These are phyloP conservation scores for Huntiella abstrusa DNA, from an alignment of 2,329 filamentous ascomycete species.

Conservation along the genomic window DNA sequence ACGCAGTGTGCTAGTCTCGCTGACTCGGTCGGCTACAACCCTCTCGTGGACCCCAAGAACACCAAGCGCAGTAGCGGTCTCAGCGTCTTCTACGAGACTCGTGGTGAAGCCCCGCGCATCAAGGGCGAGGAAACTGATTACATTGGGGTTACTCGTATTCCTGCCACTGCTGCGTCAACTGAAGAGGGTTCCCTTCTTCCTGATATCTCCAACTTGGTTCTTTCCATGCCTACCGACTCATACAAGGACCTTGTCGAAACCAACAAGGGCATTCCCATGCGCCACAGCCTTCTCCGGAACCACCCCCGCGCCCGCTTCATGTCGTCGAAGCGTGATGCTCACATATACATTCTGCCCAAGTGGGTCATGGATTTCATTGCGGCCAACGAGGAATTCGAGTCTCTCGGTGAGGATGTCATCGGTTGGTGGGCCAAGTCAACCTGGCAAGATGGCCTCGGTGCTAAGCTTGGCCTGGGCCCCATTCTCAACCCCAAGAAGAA, in stretches of 20 bases:
- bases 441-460: constrained; percentile 67
- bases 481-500: constrained; percentile 10
- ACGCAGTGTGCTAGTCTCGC: constrained; percentile 54
- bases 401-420: constrained; percentile 75
- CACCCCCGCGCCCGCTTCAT: constrained; percentile 64
- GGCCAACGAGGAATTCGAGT: constrained; percentile 65
- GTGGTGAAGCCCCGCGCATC: constrained; percentile 44
- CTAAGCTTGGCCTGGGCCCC: constrained; percentile 43
- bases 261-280: constrained; percentile 51
- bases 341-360: constrained; percentile 83
- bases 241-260: constrained; percentile 67
- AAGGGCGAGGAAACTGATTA: constrained; percentile 93
- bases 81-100: constrained; percentile 81
- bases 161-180: constrained; percentile 33
- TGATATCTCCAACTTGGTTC: constrained; percentile 59
- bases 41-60: constrained; percentile 21
- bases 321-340: constrained; percentile 71
- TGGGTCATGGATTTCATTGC: constrained; percentile 79
- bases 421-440: constrained; percentile 91
- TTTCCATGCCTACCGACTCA: constrained; percentile 74
- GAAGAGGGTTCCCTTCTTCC: constrained; percentile 46
- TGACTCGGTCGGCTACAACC: constrained; percentile 33
- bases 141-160: constrained; percentile 55
- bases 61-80: constrained; percentile 49
- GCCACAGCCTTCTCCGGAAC: constrained; percentile 55